Conservation (phyloP, 768 basidiomycete genomes). For the Daedalea quercina region DNA sequence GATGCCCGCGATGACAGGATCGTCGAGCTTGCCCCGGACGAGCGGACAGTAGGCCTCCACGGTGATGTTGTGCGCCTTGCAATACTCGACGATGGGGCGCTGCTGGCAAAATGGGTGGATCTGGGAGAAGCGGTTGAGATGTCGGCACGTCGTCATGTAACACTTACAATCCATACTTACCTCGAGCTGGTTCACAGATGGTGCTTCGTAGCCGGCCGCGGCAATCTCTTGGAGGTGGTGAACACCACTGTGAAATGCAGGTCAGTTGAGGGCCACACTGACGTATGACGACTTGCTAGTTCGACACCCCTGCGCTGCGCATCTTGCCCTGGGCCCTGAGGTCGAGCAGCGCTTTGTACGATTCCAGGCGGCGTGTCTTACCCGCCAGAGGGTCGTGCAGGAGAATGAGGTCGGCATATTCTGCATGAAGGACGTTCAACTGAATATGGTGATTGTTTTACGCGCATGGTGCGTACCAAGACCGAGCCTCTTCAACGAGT, state of each 20-base stretch:
- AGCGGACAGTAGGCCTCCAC: conserved; percentile 57
- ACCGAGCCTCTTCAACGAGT: conserved; percentile 50
- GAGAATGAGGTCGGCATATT: conserved; percentile 40
- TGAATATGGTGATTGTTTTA: background rate
- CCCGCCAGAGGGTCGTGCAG: conserved; percentile 37
- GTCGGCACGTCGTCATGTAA: background rate
- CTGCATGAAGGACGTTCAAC: conserved; percentile 14
- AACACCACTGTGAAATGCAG: conserved; percentile 42
- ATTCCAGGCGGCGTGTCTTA: conserved; percentile 29
- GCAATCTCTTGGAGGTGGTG: conserved; percentile 74
- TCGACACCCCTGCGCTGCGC: conserved; percentile 38
- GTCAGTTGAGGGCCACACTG: too few species aligned
- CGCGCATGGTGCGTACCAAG: conserved; percentile 34
- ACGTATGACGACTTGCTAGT: conserved; percentile 35
- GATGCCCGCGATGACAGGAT: conserved; percentile 45
- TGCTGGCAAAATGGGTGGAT: conserved; percentile 84
- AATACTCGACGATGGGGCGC: conserved; percentile 70
- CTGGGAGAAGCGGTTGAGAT: conserved; percentile 26
- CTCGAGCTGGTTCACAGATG: conserved; percentile 81
- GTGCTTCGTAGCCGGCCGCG: conserved; percentile 51
- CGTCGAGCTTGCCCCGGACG: conserved; percentile 39
- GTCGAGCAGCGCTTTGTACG: conserved; percentile 33
- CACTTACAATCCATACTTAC: conserved; percentile 25
- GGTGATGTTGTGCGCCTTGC: conserved; percentile 30
- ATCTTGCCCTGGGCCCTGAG: conserved; percentile 30